Evolutionary conservation across 495 filamentous ascomycete species (phyloP).

Genomic region (Geoglossum glabrum): DNA sequence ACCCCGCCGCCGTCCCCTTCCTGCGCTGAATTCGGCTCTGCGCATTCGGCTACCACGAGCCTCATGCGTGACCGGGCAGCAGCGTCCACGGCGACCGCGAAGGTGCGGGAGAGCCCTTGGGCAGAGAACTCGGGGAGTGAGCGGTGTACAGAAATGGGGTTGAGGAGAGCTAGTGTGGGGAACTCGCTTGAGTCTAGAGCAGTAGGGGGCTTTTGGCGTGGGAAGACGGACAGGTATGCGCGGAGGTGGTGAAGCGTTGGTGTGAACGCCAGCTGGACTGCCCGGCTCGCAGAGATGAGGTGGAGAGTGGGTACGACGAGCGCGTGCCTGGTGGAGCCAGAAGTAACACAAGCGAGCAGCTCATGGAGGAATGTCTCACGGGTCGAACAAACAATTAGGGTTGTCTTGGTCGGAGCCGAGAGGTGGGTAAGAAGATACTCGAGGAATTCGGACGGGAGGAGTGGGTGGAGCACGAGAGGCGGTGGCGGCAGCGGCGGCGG

Average conservation of each 20-base stretch:
- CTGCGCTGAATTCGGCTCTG: neutral
- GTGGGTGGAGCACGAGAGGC: neutral
- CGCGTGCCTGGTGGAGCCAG: neutral
- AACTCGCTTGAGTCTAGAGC: neutral
- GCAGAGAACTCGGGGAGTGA: slow-evolving; percentile 63
- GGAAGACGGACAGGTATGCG: slow-evolving; percentile 42
- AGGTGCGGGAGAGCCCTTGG: slow-evolving; percentile 54
- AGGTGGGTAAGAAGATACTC: slow-evolving; percentile 38
- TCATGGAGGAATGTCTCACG: slow-evolving; percentile 40
- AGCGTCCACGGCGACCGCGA: slow-evolving; percentile 46
- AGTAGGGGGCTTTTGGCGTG: neutral
- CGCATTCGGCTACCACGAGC: slow-evolving; percentile 16
- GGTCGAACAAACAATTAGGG: slow-evolving; percentile 50
- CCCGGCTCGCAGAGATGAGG: slow-evolving; percentile 43
- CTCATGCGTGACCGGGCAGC: slow-evolving; percentile 20
- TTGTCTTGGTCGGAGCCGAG: slow-evolving; percentile 29
- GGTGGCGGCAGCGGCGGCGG: neutral
- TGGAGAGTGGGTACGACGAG: slow-evolving; percentile 41
- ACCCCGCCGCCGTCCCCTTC: neutral
- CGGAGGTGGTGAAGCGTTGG: slow-evolving; percentile 57
- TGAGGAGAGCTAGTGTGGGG: slow-evolving; percentile 38
- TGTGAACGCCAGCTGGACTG: slow-evolving; percentile 47
- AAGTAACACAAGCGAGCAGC: slow-evolving; percentile 11
- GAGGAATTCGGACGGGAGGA: slow-evolving; percentile 15
- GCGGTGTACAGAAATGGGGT: slow-evolving; percentile 46